A percentile compares a stretch with the other conserved stretches of the same genome.
phyloP scores from a whole-genome alignment of 495 filamentous ascomycete species.

The Schizothecium vesticola region DNA sequence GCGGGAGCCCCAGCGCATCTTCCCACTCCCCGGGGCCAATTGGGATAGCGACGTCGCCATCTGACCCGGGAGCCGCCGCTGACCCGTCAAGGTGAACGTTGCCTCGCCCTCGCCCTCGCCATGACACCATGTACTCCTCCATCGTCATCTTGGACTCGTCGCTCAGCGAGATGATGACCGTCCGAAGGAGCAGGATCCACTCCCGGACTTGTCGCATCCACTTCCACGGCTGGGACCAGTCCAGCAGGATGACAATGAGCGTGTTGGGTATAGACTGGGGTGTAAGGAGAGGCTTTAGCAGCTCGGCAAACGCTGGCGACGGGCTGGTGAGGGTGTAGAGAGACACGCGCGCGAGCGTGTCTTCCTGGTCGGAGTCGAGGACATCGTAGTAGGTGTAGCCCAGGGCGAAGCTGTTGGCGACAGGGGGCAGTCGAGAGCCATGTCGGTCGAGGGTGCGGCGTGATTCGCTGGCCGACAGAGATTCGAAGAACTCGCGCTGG shows the following conservation, averaged over 20 bases:
- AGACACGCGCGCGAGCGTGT: constrained; percentile 86
- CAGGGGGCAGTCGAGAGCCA: constrained; percentile 63
- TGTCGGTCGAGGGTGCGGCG: constrained; percentile 52
- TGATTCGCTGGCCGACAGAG: constrained; percentile 60
- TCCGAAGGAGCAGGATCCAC: constrained; percentile 78
- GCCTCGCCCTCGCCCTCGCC: constrained; percentile 54
- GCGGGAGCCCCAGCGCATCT: constrained; percentile 78
- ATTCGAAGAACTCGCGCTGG: constrained; percentile 85
- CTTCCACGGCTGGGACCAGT: constrained; percentile 89
- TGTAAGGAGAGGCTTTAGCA: constrained; percentile 80
- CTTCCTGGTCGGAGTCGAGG: constrained; percentile 90
- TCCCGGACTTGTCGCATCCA: constrained; percentile 84
- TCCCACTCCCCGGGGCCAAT: constrained; percentile 92
- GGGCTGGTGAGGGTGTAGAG: constrained; percentile 83
- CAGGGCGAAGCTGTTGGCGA: constrained; percentile 89
- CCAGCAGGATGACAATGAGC: constrained; percentile 78
- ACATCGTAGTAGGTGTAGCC: constrained; percentile 97
- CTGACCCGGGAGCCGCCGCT: constrained; percentile 37
- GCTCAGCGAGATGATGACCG: constrained; percentile 67
- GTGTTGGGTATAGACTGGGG: constrained; percentile 82
- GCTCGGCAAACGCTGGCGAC: constrained; percentile 72
- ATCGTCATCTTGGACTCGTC: constrained; percentile 71
- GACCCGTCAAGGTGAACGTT: constrained; percentile 48
- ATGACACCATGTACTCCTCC: constrained; percentile 71
- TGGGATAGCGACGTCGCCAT: constrained; percentile 65